A percentile compares a stretch with the other conserved stretches of the same genome.
These are phyloP conservation scores for Thermothielavioides terrestris DNA, from an alignment of 495 filamentous ascomycete genomes.

Conservation along the genomic window DNA sequence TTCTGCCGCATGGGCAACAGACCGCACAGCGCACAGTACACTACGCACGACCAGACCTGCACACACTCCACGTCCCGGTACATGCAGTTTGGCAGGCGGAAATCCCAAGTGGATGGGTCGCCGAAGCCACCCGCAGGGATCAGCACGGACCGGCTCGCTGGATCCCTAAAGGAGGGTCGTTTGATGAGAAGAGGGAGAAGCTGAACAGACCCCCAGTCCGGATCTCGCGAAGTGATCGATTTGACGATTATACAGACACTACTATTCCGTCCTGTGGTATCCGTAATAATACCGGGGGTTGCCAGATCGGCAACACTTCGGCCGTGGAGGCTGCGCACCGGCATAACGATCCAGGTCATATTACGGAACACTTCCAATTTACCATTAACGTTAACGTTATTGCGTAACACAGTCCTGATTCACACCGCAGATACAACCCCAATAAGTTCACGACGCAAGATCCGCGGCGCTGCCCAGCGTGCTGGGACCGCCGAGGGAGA, in stretches of 20 bases:
- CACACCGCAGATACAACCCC: not conserved
- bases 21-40: not conserved
- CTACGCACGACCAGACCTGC: no score
- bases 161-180: conserved; percentile 9
- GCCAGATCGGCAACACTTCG: no score
- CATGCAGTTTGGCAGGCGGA: conserved; percentile 28
- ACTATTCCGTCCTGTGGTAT: no score
- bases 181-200: not conserved
- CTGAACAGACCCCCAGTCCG: not conserved
- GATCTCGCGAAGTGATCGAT: conserved; percentile 1
- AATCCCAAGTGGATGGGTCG: conserved; percentile 27
- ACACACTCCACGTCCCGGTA: conserved; percentile 7
- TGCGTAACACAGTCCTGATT: no score
- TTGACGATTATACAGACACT: no score
- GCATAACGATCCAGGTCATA: no score
- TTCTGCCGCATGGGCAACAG: not conserved
- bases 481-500: not conserved
- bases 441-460: not conserved
- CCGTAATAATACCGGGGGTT: no score
- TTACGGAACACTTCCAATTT: no score
- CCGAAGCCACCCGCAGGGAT: conserved; percentile 30
- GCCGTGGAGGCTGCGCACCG: no score
- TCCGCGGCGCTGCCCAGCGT: not conserved
- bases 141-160: conserved; percentile 24
- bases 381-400: no score